Evolutionary conservation across 73 alveolate genomes (phyloP).

Genomic region (Chromera velia): DNA sequence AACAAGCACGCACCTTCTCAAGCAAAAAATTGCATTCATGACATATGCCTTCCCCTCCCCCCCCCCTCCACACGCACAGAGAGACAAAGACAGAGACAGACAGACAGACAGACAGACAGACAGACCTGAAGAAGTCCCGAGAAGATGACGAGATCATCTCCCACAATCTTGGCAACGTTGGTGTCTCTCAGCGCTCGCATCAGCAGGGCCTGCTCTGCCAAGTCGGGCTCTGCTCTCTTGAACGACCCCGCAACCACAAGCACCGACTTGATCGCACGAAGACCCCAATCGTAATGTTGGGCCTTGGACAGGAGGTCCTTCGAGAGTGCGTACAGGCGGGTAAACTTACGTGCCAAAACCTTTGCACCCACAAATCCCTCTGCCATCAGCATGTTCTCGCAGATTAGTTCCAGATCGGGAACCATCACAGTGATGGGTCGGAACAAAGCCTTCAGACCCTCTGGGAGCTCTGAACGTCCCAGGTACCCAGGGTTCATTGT

Average conservation of each 20-base stretch:
- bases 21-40: no score
- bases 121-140: constrained; percentile 70
- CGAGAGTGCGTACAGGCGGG: constrained; percentile 91
- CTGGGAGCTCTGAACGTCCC: constrained; percentile 99
- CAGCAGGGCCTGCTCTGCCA: constrained; percentile 90
- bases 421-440: constrained; percentile 99
- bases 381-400: constrained; percentile 99
- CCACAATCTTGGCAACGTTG: constrained; percentile 98
- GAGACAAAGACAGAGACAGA: no score
- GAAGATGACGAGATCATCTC: constrained; percentile 95
- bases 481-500: constrained; percentile 99
- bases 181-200: constrained; percentile 99
- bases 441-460: constrained; percentile 97
- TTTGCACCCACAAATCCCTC: constrained; percentile 99
- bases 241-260: constrained; percentile 99
- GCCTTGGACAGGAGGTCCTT: constrained; percentile 82
- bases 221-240: constrained; percentile 75
- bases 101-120: no score
- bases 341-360: constrained; percentile 92
- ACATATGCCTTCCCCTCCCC: no score
- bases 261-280: constrained; percentile 98
- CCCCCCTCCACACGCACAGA: no score
- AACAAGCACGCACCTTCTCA: no score
- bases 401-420: constrained; percentile 97
- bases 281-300: constrained; percentile 99